Conservation (phyloP, 768 basidiomycete genomes). For the Cubamyces lactineus region DNA sequence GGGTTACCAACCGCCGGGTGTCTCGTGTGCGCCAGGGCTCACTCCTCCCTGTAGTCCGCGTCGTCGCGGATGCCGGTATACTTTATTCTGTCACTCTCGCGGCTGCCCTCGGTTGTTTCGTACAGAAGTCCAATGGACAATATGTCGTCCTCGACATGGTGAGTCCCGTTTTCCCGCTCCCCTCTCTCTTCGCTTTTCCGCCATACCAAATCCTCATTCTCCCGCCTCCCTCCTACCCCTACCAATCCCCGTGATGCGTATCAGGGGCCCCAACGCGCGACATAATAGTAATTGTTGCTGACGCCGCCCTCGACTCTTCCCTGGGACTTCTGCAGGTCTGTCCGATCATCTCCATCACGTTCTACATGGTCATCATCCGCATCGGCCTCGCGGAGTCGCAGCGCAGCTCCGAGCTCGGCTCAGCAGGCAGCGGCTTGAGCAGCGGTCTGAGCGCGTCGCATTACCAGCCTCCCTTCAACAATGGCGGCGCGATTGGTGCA, state of each 20-base stretch:
- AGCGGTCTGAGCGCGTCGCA: neutral
- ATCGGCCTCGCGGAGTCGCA: slow-evolving; percentile 18
- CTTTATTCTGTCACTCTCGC: slow-evolving; percentile 32
- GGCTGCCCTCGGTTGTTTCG: slow-evolving; percentile 30
- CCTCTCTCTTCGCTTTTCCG: neutral
- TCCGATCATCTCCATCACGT: slow-evolving; percentile 33
- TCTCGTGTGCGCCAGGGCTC: slow-evolving; percentile 12
- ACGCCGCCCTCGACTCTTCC: neutral
- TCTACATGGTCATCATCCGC: slow-evolving; percentile 33
- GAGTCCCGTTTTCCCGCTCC: neutral
- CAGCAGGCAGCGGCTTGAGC: neutral
- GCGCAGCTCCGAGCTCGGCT: neutral
- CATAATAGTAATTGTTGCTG: neutral
- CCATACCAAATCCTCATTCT: neutral
- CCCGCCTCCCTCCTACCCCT: no score
- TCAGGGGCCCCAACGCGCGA: no score
- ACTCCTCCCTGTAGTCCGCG: slow-evolving; percentile 27
- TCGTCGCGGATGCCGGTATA: slow-evolving; percentile 32
- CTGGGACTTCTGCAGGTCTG: slow-evolving; percentile 19
- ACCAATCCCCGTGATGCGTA: no score
- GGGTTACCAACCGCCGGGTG: slow-evolving; percentile 24
- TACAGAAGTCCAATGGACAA: slow-evolving; percentile 26
- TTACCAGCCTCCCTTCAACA: no score
- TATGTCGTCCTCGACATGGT: slow-evolving; percentile 32
- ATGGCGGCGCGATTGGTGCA: neutral